Percentiles rank a stretch among this genome's conserved stretches.
phyloP scores from a whole-genome alignment of 2,329 filamentous ascomycete species.

The Colletotrichum truncatum region DNA sequence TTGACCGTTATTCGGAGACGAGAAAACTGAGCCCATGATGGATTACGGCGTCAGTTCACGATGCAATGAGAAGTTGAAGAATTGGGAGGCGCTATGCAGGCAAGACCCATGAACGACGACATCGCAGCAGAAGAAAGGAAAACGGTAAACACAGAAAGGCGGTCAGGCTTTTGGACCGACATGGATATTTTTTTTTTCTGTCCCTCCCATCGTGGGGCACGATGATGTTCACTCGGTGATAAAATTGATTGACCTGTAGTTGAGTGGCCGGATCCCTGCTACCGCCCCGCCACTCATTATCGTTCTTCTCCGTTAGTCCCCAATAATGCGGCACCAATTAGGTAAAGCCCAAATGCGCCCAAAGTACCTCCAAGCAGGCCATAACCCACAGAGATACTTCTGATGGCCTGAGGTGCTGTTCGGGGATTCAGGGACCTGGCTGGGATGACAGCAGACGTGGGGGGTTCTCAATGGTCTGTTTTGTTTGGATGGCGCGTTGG shows the following conservation, averaged over 20 bases:
- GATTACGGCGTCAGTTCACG: constrained; percentile 31
- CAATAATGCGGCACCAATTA: not conserved
- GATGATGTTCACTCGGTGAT: constrained; percentile 30
- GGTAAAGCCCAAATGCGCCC: not conserved
- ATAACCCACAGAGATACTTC: not conserved
- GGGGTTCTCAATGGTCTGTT: constrained; percentile 20
- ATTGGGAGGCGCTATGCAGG: constrained; percentile 5
- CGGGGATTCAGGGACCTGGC: constrained; percentile 9
- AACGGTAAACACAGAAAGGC: constrained; percentile 21
- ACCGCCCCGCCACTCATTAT: not conserved
- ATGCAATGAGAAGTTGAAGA: constrained; percentile 6
- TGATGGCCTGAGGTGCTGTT: constrained; percentile 19
- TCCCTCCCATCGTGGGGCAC: constrained; percentile 20
- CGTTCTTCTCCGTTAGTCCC: constrained; percentile 6
- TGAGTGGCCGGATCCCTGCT: constrained; percentile 22
- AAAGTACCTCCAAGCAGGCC: not conserved
- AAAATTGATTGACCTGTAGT: constrained; percentile 19
- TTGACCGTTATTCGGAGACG: constrained; percentile 36
- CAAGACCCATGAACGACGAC: constrained; percentile 27
- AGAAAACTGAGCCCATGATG: constrained; percentile 51
- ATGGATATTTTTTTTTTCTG: not conserved
- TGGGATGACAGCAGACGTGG: constrained; percentile 14
- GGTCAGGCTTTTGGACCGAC: constrained; percentile 15
- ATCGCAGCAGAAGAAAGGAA: constrained; percentile 9
- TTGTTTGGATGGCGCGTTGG: constrained; percentile 4